These are phyloP conservation scores for Crithidia thermophila DNA, from an alignment of 208 protist species.

Conservation along the genomic window DNA sequence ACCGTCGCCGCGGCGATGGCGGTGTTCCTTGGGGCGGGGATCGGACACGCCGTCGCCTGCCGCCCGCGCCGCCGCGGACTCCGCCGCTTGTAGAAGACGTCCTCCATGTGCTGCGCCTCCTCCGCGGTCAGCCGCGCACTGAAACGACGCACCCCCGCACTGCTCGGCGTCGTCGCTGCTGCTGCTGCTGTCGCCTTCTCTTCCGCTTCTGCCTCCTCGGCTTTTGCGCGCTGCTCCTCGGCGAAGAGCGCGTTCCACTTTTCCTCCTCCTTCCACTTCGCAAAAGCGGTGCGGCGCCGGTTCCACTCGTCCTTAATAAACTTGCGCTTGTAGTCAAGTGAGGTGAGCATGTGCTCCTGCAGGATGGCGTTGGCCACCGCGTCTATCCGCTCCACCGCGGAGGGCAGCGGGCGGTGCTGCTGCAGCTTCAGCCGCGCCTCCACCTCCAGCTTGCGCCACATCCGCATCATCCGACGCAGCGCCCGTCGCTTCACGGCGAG, in stretches of 20 bases:
- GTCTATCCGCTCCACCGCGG: slow-evolving; percentile 55
- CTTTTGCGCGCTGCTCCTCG: neutral
- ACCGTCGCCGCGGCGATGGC: neutral
- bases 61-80: neutral
- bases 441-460: slow-evolving; percentile 70
- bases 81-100: slow-evolving; percentile 15
- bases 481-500: slow-evolving; percentile 59
- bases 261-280: slow-evolving; percentile 46
- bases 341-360: slow-evolving; percentile 84
- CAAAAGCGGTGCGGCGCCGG: slow-evolving; percentile 37
- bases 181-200: too few relatives aligned
- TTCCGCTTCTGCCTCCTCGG: neutral
- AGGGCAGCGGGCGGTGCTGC: slow-evolving; percentile 48
- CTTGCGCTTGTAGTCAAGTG: slow-evolving; percentile 59
- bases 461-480: slow-evolving; percentile 56
- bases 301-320: slow-evolving; percentile 70
- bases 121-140: slow-evolving; percentile 17
- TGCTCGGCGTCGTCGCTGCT: neutral
- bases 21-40: neutral
- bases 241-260: slow-evolving; percentile 30
- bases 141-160: neutral
- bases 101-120: slow-evolving; percentile 20
- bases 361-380: slow-evolving; percentile 74
- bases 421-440: slow-evolving; percentile 65
- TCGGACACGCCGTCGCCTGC: neutral